phyloP scores from a whole-genome alignment of 2,329 filamentous ascomycete genomes.

The Monosporascus sp. region DNA sequence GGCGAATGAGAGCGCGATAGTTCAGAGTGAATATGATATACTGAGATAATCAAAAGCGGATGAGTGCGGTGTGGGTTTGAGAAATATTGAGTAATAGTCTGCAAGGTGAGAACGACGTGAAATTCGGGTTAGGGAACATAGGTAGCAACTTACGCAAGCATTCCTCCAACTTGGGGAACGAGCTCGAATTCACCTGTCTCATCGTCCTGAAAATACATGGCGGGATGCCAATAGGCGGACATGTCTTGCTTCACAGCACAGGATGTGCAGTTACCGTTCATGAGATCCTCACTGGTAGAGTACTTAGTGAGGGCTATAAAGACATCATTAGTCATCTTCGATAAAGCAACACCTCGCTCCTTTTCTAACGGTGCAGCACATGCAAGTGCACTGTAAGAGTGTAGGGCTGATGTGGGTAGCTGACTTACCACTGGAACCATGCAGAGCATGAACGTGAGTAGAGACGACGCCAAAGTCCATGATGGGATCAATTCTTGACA shows the following conservation, averaged over 20 bases:
- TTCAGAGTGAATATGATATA: background rate
- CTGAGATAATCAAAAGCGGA: background rate
- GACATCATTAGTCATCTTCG: background rate
- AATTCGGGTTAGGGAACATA: background rate
- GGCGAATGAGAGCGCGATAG: too few species aligned
- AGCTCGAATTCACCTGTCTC: conserved; percentile 60
- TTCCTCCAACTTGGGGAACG: conserved; percentile 71
- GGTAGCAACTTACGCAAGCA: conserved; percentile 66
- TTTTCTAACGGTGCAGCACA: too few species aligned
- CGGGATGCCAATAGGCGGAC: conserved; percentile 83
- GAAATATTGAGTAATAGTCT: too few species aligned
- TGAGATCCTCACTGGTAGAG: conserved; percentile 53
- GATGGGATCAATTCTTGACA: conserved; percentile 73
- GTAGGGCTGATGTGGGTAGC: too few species aligned
- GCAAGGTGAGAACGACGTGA: too few species aligned
- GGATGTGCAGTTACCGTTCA: conserved; percentile 65
- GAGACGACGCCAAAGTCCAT: conserved; percentile 55
- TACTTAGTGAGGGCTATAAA: conserved; percentile 56
- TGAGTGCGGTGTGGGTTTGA: background rate
- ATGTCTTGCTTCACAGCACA: conserved; percentile 75
- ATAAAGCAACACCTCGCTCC: background rate
- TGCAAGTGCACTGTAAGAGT: too few species aligned
- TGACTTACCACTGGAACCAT: conserved; percentile 69
- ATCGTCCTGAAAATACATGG: conserved; percentile 68
- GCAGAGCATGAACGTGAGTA: conserved; percentile 67